These are phyloP conservation scores for Goffeauzyma gilvescens DNA, from an alignment of 768 basidiomycete genomes.

Conservation along the genomic window DNA sequence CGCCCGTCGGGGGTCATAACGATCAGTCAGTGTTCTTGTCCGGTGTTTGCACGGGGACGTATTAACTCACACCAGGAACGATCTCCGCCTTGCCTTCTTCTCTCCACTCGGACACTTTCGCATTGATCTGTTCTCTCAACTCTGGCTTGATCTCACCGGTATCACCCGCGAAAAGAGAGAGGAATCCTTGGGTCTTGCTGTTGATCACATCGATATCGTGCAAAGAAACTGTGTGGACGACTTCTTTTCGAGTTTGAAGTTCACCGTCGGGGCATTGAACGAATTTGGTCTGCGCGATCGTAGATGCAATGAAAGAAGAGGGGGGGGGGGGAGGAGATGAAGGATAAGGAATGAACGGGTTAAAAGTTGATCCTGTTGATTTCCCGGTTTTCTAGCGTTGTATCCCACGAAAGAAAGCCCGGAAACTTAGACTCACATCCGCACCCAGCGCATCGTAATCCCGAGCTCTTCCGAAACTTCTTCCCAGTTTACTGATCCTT, in stretches of 20 bases:
- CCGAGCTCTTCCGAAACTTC: conserved; percentile 87
- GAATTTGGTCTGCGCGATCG: conserved; percentile 99
- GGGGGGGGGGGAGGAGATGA: too few relatives aligned
- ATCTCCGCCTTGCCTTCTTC: conserved; percentile 98
- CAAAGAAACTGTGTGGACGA: conserved; percentile 87
- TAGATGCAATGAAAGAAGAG: too few relatives aligned
- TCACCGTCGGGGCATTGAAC: conserved; percentile 97
- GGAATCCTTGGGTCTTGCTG: conserved; percentile 92
- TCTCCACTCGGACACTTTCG: conserved; percentile 90
- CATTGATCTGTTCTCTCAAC: conserved; percentile 84
- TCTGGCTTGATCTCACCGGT: conserved; percentile 98
- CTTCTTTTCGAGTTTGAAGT: conserved; percentile 90
- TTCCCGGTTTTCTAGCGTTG: neutral
- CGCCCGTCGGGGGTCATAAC: too few relatives aligned
- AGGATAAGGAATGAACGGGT: too few relatives aligned
- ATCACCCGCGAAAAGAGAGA: conserved; percentile 64
- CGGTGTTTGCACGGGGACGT: too few relatives aligned
- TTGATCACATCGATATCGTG: conserved; percentile 99
- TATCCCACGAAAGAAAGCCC: neutral
- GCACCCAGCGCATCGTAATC: conserved; percentile 99
- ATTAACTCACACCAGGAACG: conserved; percentile 62
- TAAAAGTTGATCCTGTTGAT: too few relatives aligned
- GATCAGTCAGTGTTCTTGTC: too few relatives aligned
- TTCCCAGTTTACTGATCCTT: conserved; percentile 84
- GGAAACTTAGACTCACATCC: conserved; percentile 47